These are phyloP conservation scores for Coniferiporia weirii DNA, from an alignment of 1,284 basidiomycete genomes.

Conservation along the genomic window DNA sequence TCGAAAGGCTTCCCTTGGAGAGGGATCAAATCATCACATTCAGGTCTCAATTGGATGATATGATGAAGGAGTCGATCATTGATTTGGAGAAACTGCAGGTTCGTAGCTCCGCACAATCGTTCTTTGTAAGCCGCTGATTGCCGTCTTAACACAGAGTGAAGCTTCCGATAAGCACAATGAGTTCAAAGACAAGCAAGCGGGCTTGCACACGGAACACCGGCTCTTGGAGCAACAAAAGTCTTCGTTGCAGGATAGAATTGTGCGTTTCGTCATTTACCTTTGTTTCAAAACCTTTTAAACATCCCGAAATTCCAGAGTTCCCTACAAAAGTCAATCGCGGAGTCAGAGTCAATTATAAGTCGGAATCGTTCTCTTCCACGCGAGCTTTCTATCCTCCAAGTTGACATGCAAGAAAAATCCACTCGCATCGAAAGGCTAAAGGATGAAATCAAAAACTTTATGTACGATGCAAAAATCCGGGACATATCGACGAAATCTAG, in stretches of 20 bases:
- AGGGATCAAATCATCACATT: conserved; percentile 70
- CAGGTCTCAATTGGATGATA: conserved; percentile 51
- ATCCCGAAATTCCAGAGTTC: not conserved
- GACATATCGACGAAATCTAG: conserved; percentile 54
- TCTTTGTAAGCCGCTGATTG: conserved; percentile 1
- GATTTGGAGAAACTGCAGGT: conserved; percentile 64
- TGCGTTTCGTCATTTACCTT: conserved; percentile 29
- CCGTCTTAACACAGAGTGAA: conserved; percentile 36
- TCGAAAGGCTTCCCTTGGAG: conserved; percentile 58
- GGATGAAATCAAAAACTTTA: conserved; percentile 51
- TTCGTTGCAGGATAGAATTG: conserved; percentile 58
- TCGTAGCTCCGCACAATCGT: conserved; percentile 9
- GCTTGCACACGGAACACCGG: conserved; percentile 49
- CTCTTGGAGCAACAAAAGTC: conserved; percentile 47
- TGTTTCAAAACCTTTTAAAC: not conserved
- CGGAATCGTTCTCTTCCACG: conserved; percentile 49
- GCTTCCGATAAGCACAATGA: conserved; percentile 50
- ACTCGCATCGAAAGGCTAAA: conserved; percentile 53
- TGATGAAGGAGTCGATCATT: conserved; percentile 48
- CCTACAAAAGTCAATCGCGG: conserved; percentile 42
- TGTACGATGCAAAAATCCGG: conserved; percentile 67
- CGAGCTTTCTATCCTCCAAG: conserved; percentile 53
- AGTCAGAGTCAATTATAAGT: conserved; percentile 52
- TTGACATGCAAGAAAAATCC: conserved; percentile 67
- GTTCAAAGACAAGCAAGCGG: conserved; percentile 48